Base-by-base conservation (phyloP, 805 yeast genomes). In the Ogataea ramenticola region DNA sequence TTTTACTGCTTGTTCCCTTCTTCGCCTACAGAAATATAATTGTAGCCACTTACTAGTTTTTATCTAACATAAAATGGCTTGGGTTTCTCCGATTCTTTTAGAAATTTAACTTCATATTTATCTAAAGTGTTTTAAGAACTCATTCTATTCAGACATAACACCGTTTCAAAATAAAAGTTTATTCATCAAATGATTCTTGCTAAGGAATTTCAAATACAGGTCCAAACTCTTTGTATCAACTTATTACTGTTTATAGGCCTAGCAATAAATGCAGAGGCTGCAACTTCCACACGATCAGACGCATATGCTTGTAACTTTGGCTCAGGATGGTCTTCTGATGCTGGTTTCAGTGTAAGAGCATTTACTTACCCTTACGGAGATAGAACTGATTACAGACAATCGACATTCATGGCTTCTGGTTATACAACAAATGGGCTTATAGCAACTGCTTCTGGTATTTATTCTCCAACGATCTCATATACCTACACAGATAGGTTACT, bases 291-390 rank as follows among this genome's bases (percentile, higher is more conserved):
- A 4, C 21, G 30, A 36, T 5, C 41, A 34, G 12, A 14, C 19
- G 36, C 41, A 8, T 14, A 31, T 20, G 36, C 20, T 39, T 31
- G 42, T 32, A 27, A 27, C 10, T 7, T 39, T 20, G 43, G 32
- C 9, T 4, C 29, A 21, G 29, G 21, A 12, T 29, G 26, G 19
- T 3, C 38, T 33, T 4, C 32, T 17, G 3, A 6, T 17, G 14
- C 46, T 8, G 52, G 52, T 39, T 49, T 47, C n/a, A 19, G 16
- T 11, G 50, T 45, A 5, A 43, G 29, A 11, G 27, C 45, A 9
- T 49, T 41, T 37, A 9, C 39, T 14, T 49, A 46, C 29, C 9
- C 42, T 8, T 21, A 10, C 16, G 34, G 33, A 36, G 45, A 43
- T 40, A 8, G 9, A 3, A 10, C 16, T n/a, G 44, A 44, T 19